Percentiles rank a stretch among this genome's conserved stretches.
Evolutionary conservation across 116 monocot genomes (phyloP).

Genomic region (Zostera marina): DNA sequence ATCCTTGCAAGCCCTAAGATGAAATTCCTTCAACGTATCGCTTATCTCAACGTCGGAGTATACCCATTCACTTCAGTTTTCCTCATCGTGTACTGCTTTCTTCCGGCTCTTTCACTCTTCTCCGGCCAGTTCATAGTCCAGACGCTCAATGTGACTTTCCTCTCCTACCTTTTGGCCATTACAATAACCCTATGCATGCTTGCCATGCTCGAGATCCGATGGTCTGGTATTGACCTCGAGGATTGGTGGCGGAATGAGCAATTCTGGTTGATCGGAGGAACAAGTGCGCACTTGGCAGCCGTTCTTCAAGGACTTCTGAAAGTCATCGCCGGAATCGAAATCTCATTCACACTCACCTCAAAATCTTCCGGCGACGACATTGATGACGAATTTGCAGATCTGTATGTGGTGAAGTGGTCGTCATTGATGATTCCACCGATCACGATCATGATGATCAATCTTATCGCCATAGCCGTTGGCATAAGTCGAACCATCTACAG

Average conservation of each 20-base stretch:
- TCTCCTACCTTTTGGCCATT: conserved; percentile 49
- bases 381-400: conserved; percentile 37
- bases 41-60: conserved; percentile 73
- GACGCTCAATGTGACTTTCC: conserved; percentile 50
- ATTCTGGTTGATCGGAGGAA: conserved; percentile 80
- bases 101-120: conserved; percentile 69
- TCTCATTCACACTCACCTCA: conserved; percentile 80
- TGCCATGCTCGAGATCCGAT: conserved; percentile 64
- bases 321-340: conserved; percentile 70
- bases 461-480: conserved; percentile 57
- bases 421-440: conserved; percentile 67
- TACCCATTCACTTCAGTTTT: conserved; percentile 84
- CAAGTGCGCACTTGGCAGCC: conserved; percentile 71
- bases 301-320: conserved; percentile 71
- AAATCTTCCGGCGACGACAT: conserved; percentile 62
- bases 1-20: conserved; percentile 46
- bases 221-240: conserved; percentile 66
- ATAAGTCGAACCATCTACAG: conserved; percentile 58
- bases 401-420: conserved; percentile 58
- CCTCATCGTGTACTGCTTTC: conserved; percentile 76
- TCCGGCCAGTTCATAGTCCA: conserved; percentile 70
- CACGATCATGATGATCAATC: conserved; percentile 71
- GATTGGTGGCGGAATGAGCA: conserved; percentile 93
- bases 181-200: conserved; percentile 52
- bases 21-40: conserved; percentile 62